phyloP scores from a whole-genome alignment of 805 yeast species.

The Scheffersomyces ergatensis region DNA sequence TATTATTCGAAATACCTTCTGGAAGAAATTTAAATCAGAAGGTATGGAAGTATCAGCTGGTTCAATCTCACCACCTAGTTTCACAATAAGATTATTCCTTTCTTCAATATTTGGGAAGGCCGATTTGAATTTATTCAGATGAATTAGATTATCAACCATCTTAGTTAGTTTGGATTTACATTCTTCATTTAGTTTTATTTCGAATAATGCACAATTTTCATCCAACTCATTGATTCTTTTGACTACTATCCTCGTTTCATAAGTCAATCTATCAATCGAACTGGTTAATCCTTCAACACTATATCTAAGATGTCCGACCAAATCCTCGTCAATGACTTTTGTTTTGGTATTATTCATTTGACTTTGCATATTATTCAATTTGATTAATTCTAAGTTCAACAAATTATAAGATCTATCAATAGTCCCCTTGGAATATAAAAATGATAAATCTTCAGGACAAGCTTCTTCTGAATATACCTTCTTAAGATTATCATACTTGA shows the following conservation, averaged over 20 bases:
- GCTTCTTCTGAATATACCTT: constrained; percentile 8
- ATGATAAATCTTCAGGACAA: not conserved
- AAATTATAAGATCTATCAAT: constrained; percentile 19
- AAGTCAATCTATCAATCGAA: constrained; percentile 35
- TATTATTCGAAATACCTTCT: constrained; percentile 17
- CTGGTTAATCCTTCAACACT: constrained; percentile 29
- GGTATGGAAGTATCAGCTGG: not conserved
- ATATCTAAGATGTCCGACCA: constrained; percentile 22
- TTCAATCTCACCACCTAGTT: constrained; percentile 23
- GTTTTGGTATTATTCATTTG: constrained; percentile 23
- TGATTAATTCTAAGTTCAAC: constrained; percentile 29
- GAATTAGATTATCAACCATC: constrained; percentile 23
- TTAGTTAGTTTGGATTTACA: constrained; percentile 20
- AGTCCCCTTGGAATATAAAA: constrained; percentile 7
- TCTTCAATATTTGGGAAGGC: constrained; percentile 29
- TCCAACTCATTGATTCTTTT: constrained; percentile 41
- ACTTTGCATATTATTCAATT: constrained; percentile 22
- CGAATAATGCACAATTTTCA: constrained; percentile 26
- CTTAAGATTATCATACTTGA: constrained; percentile 19
- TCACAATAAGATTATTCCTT: constrained; percentile 20
- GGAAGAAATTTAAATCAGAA: not conserved
- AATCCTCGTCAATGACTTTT: constrained; percentile 26
- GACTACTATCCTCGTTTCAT: constrained; percentile 39
- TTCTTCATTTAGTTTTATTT: constrained; percentile 25
- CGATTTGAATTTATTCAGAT: constrained; percentile 27